Base-by-base conservation (phyloP, 257 asterid species). In the Nicotiana knightiana region DNA sequence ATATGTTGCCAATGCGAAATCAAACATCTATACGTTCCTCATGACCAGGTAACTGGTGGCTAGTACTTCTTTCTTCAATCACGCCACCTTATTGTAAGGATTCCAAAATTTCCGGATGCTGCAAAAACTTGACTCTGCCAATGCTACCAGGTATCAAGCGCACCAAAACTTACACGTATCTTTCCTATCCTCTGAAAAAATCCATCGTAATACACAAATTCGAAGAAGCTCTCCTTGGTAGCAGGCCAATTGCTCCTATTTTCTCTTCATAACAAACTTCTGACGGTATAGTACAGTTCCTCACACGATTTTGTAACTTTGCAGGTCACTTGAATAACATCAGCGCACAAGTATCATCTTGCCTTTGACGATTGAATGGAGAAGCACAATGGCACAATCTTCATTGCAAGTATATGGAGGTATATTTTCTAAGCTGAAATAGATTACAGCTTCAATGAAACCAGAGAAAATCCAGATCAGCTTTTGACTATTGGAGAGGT, bases 251-350 rank as follows among this genome's bases (percentile, higher is more conserved):
- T 61, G 65, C 82, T 85, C 88, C 88, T 66, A 75, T 8, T 80
- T 85, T 85, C 67, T 80, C 86, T 81, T 81, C 81, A 79, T 84
- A 9, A 67, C 73, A 76, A 61, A 18, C 35, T 76, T 76, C 63
- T 71, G 84, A 82, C 77, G 17, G 70, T 82, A 88, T 83, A 68
- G 65, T 85, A 89, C 87, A 87, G 84, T 73, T 73, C 26, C 63
- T 73, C 18, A 73, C 46, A 73, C 7, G 28, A 48, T 15, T 26
- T 73, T 48, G 43, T 51, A 65, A 76, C 86, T 66, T 32, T 53
- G 82, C 57, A 79, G 63, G 77, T 67, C 84, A 81, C 39, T 67
- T 65, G 68, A 57, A 64, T 12, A 28, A 64, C 70, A 64, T 81
- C 81, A 76, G 62, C 37, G 48, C 63, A 88, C 82, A 81, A 81